phyloP scores from a whole-genome alignment of 176 grass and related monocot species.

The Bolboschoenus planiculmis region DNA sequence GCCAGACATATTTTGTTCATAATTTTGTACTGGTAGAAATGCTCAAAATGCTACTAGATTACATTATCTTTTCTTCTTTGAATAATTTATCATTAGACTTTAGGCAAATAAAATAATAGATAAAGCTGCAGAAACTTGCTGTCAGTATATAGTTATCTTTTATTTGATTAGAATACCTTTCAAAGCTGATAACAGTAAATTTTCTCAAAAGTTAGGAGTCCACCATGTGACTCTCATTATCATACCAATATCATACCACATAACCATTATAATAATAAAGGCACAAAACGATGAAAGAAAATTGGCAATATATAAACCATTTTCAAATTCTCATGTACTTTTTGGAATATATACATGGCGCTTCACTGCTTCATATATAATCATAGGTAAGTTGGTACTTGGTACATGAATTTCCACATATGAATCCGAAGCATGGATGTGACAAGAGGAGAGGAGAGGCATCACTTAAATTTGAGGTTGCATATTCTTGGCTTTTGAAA shows the following conservation, averaged over 20 bases:
- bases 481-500: not conserved
- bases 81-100: not conserved
- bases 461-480: not conserved
- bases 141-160: not conserved
- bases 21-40: not conserved
- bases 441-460: not conserved
- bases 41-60: not conserved
- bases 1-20: not conserved
- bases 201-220: not conserved
- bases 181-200: not conserved
- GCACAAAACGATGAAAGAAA: not conserved
- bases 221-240: not conserved
- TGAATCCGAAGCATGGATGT: not conserved
- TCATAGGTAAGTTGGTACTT: not conserved
- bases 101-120: not conserved
- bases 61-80: not conserved
- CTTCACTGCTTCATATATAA: too few relatives aligned
- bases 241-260: not conserved
- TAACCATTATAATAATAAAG: not conserved
- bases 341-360: too few relatives aligned
- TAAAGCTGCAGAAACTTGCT: not conserved
- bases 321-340: too few relatives aligned
- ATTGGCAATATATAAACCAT: too few relatives aligned
- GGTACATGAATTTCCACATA: not conserved
- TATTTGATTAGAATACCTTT: not conserved